Evolutionary conservation across 495 filamentous ascomycete genomes (phyloP), one percentile per base, ranked within the genome.

Genomic region (Tuber melanosporum): DNA sequence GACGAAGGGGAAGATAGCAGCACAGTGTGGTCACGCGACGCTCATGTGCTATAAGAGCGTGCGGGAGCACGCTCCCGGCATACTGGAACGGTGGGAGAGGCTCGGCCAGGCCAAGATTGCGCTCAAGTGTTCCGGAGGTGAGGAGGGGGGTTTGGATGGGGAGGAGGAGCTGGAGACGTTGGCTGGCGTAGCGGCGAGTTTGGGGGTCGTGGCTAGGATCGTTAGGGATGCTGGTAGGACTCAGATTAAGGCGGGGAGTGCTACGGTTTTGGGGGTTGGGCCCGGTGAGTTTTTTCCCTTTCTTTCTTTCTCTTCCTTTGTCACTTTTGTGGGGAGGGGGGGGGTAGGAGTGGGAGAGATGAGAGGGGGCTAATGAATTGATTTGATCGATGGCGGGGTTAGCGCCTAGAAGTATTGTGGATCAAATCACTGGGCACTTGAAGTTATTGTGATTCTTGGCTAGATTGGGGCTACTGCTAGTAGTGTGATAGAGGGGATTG

Each of bases 1-100:
- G 96, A 93, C 91, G 12, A 97, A 96, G 97, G 95, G 95, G 77
- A 99, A 99, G 89, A 98, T 98, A 81, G 96, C 93, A 74, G 95
- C 95, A 10, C 96, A 99, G 87, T 92, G 91, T 85, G 91, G 91
- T n/a, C 95, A 99, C 85, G 95, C 95, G 14, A 97, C 95, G 1
- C 90, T 99, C 62, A 94, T 95, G 46, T 97, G 94, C 88, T 99
- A 98, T 90, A 97, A 97, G 86, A 87, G 89, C 52, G 85, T 89
- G 75, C 85, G 87, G n/a, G 85, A 88, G 71, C 84, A 90, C 12
- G 82, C 84, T 32, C 86, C 87, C 4, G 85, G 87, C 39, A 86
- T 98, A n/a, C 89, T 99, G 20, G 87, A 86, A 71, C 90, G 89
- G 73, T 99, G 95, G 95, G 95, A 98, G 86, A 85, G 86, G 20